Base-by-base conservation (phyloP, 2,329 filamentous ascomycete species). In the Fusarium fujikuroi region DNA sequence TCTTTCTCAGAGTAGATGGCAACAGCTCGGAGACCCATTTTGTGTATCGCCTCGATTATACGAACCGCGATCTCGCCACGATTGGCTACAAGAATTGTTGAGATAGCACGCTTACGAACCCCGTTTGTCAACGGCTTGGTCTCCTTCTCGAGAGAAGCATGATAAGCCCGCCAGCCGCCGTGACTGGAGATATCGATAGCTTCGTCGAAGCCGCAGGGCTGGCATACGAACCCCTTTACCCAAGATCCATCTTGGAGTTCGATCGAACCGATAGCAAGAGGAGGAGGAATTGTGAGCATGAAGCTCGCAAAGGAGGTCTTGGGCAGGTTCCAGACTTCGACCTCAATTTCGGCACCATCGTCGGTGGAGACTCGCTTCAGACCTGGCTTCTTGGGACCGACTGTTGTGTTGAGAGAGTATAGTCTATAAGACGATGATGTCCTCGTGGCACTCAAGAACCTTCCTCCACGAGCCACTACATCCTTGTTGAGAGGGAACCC, bases 1-100 rank as follows among this genome's bases (percentile, higher is more conserved):
- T 94, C 92, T 8, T 66, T 69, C 10, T 76, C 88, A 9, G 92
- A 93, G 79, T 93, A 94, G 56, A 94, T 86, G 1, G 92, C 92
- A 8, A 92, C 91, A 15, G 92, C 91, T 49, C 87, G 86, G 74
- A 94, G 90, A 32, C 91, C 91, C 78, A 92, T 88, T 69, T 90
- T 87, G 21, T 88, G 86, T 23, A 92, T 89, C 23, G 92, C 93
- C 52, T 87, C 85, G 70, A 91, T 89, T 43, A 94, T 92, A 63
- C 92, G 89, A 80, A 93, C 83, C 28, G 92, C 92, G 37, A 79
- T 79, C 40, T 85, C 82, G 1, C 89, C 92, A 72, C 92, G 86
- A 77, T 94, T 95, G 15, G 92, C 92, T 73, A 94, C 92, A 2
- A 94, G 84, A n/a, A 83, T 74, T 16, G 68, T 78, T 9, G 75